These are phyloP conservation scores for Colletotrichum cuscutae DNA, from an alignment of 2,329 filamentous ascomycete species.

Conservation along the genomic window DNA sequence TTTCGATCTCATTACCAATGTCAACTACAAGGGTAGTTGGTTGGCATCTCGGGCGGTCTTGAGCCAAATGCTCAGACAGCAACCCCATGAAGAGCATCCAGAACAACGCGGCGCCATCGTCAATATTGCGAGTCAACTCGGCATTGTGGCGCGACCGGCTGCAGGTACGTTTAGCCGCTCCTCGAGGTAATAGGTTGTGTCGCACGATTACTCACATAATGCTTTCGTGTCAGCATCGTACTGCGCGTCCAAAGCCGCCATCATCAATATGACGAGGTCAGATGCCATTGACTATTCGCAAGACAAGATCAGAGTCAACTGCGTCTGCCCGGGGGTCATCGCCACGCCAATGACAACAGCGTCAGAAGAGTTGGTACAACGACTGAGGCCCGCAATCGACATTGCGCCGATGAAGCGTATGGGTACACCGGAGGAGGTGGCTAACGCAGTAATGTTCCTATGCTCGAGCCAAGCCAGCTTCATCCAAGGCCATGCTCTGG, in stretches of 20 bases:
- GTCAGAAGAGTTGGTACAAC: constrained; percentile 48
- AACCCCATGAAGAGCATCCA: constrained; percentile 51
- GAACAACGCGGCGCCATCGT: constrained; percentile 59
- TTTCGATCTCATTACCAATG: constrained; percentile 63
- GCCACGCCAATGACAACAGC: constrained; percentile 58
- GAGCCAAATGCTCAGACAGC: constrained; percentile 56
- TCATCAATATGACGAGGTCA: constrained; percentile 66
- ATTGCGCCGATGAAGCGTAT: constrained; percentile 63
- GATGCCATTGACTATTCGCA: constrained; percentile 67
- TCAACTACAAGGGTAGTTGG: constrained; percentile 66
- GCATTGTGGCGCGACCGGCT: constrained; percentile 56
- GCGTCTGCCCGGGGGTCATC: constrained; percentile 74
- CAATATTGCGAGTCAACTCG: constrained; percentile 64
- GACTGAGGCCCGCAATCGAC: constrained; percentile 52
- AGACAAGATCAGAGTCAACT: constrained; percentile 58
- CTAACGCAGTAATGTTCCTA: constrained; percentile 60
- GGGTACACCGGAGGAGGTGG: constrained; percentile 60
- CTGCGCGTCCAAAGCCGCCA: constrained; percentile 67
- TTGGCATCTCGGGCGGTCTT: constrained; percentile 56
- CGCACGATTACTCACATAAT: neutral
- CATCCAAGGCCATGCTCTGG: constrained; percentile 61
- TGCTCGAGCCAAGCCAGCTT: constrained; percentile 60
- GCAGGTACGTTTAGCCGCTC: constrained; percentile 49
- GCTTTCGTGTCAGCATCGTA: constrained; percentile 57
- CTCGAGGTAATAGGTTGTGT: neutral